phyloP scores from a whole-genome alignment of 2,329 filamentous ascomycete genomes.

The Curvularia spicifera region DNA sequence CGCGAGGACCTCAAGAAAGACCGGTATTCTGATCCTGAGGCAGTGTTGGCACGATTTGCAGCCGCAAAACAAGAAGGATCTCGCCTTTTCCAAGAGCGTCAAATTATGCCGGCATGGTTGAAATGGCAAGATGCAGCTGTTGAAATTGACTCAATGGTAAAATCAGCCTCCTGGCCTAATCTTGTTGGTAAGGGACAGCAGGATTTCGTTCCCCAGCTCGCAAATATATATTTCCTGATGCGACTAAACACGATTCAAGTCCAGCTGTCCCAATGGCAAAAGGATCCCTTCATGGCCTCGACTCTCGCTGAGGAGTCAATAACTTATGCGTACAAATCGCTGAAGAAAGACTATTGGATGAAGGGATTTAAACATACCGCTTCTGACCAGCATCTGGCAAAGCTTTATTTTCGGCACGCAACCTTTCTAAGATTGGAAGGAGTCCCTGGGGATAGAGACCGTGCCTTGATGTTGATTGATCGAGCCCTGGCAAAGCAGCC shows the following conservation, averaged over 20 bases:
- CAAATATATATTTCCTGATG: constrained; percentile 24
- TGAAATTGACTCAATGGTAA: constrained; percentile 17
- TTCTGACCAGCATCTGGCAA: constrained; percentile 14
- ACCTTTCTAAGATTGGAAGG: constrained; percentile 14
- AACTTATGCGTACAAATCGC: constrained; percentile 1
- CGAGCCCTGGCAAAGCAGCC: constrained; percentile 5
- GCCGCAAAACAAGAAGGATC: constrained; percentile 21
- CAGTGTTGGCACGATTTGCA: constrained; percentile 13
- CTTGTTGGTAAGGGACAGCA: constrained; percentile 13
- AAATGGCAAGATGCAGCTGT: constrained; percentile 20
- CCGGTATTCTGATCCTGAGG: constrained; percentile 14
- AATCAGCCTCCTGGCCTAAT: constrained; percentile 17
- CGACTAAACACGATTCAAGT: constrained; percentile 25
- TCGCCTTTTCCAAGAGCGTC: constrained; percentile 9
- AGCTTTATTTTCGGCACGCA: constrained; percentile 16
- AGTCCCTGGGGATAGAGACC: background rate
- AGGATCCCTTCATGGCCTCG: background rate
- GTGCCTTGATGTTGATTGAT: constrained; percentile 2
- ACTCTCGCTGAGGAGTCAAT: too few species aligned
- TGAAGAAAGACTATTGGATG: constrained; percentile 18
- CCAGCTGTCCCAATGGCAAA: constrained; percentile 11
- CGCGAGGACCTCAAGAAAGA: constrained; percentile 18
- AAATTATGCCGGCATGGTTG: background rate
- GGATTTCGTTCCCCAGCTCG: constrained; percentile 21
- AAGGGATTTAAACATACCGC: constrained; percentile 12